Percentiles rank a stretch among this genome's conserved stretches.
These are phyloP conservation scores for Hypoxylon trugodes DNA, from an alignment of 495 filamentous ascomycete species.

Conservation along the genomic window DNA sequence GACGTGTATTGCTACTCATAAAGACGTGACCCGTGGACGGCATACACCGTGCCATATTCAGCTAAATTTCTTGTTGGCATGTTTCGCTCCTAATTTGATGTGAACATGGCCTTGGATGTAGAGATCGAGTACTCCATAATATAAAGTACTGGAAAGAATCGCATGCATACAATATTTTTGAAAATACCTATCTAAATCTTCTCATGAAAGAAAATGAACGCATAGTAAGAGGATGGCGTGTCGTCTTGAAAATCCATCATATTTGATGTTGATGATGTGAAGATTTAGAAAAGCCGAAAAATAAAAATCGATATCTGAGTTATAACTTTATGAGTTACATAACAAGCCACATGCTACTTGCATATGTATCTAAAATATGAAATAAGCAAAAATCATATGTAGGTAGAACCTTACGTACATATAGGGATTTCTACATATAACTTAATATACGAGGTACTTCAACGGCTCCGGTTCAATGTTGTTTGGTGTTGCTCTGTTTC, in stretches of 20 bases:
- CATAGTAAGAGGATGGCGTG: not conserved
- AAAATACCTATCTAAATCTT: not conserved
- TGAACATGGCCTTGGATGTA: not conserved
- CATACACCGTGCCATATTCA: slow-evolving; percentile 18
- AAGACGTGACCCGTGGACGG: slow-evolving; percentile 20
- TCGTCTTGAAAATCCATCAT: slow-evolving; percentile 12
- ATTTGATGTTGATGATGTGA: slow-evolving; percentile 8
- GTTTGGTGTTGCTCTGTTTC: slow-evolving; percentile 24
- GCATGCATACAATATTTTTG: too few relatives aligned
- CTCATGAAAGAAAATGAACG: not conserved
- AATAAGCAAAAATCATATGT: too few relatives aligned
- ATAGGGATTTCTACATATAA: not conserved
- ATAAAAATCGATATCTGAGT: slow-evolving; percentile 28
- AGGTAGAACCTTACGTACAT: not conserved
- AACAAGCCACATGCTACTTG: not conserved
- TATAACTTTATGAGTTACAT: slow-evolving; percentile 19
- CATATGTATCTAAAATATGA: too few relatives aligned
- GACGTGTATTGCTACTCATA: slow-evolving; percentile 11
- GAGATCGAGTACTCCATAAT: slow-evolving; percentile 3
- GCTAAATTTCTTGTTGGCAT: not conserved
- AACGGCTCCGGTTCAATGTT: slow-evolving; percentile 2
- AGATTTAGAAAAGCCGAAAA: slow-evolving; percentile 1
- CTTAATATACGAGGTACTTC: slow-evolving; percentile 8
- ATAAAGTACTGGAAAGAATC: slow-evolving; percentile 1
- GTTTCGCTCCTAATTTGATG: not conserved